phyloP scores from a whole-genome alignment of 805 yeast genomes.

The Hanseniaspora occidentalis region DNA sequence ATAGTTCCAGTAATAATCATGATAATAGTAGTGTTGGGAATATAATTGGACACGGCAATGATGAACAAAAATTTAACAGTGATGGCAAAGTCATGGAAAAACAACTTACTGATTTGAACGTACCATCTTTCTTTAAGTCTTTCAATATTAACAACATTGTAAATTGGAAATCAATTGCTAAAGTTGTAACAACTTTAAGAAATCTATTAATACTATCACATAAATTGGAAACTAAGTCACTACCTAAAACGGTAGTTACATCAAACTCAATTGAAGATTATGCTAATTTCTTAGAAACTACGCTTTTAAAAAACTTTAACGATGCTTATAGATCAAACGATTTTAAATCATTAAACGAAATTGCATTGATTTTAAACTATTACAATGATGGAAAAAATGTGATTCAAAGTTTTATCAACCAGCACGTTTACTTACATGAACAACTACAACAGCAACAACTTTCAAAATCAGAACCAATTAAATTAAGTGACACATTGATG shows the following conservation, averaged over 20 bases:
- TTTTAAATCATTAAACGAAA: slow-evolving; percentile 57
- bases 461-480: slow-evolving; percentile 3
- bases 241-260: slow-evolving; percentile 30
- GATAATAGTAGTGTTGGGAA: not conserved
- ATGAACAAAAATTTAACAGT: too few species aligned
- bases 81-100: too few species aligned
- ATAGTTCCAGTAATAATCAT: slow-evolving; percentile 11
- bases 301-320: slow-evolving; percentile 57
- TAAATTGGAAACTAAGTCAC: slow-evolving; percentile 45
- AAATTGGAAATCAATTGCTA: slow-evolving; percentile 38
- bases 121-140: too few species aligned
- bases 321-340: slow-evolving; percentile 61
- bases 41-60: not conserved
- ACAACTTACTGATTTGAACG: too few species aligned
- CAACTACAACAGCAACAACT: slow-evolving; percentile 15
- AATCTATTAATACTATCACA: slow-evolving; percentile 52
- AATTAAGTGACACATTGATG: slow-evolving; percentile 43
- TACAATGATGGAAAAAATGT: slow-evolving; percentile 81
- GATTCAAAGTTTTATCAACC: slow-evolving; percentile 68
- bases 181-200: slow-evolving; percentile 56
- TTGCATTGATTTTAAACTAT: slow-evolving; percentile 60
- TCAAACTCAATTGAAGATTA: slow-evolving; percentile 44
- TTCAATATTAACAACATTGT: slow-evolving; percentile 8
- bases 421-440: slow-evolving; percentile 53
- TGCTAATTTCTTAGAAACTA: slow-evolving; percentile 66